These are phyloP conservation scores for Coffea canephora DNA, from an alignment of 257 asterid species.

Conservation along the genomic window DNA sequence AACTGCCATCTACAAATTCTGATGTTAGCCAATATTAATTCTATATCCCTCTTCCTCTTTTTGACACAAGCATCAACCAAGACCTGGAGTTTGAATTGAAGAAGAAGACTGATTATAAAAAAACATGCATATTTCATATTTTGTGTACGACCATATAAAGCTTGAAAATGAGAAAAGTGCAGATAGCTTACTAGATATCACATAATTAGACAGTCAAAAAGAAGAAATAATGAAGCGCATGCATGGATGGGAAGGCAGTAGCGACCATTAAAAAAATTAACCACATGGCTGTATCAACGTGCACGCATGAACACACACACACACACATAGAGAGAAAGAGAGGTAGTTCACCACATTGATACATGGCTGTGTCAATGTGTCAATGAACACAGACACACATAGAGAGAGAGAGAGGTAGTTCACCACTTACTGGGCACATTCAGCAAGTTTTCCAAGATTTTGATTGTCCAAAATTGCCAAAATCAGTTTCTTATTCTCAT, in stretches of 20 bases:
- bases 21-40: not conserved
- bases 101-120: not conserved
- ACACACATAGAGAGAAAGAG: not conserved
- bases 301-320: not conserved
- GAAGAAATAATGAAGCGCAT: not conserved
- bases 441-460: slow-evolving; percentile 92
- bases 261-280: not conserved
- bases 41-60: too few species aligned
- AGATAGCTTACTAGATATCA: too few species aligned
- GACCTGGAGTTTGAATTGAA: not conserved
- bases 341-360: slow-evolving; percentile 27
- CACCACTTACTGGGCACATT: slow-evolving; percentile 85
- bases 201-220: not conserved
- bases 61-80: not conserved
- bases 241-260: not conserved
- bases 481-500: slow-evolving; percentile 91
- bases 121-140: not conserved
- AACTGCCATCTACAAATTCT: not conserved
- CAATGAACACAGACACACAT: not conserved
- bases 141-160: not conserved
- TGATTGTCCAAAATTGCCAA: slow-evolving; percentile 93
- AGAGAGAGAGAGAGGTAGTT: slow-evolving; percentile 11
- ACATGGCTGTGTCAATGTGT: not conserved
- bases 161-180: not conserved
- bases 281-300: not conserved